Conservation (phyloP, 2,329 filamentous ascomycete species). For the Exophiala aquamarina region DNA sequence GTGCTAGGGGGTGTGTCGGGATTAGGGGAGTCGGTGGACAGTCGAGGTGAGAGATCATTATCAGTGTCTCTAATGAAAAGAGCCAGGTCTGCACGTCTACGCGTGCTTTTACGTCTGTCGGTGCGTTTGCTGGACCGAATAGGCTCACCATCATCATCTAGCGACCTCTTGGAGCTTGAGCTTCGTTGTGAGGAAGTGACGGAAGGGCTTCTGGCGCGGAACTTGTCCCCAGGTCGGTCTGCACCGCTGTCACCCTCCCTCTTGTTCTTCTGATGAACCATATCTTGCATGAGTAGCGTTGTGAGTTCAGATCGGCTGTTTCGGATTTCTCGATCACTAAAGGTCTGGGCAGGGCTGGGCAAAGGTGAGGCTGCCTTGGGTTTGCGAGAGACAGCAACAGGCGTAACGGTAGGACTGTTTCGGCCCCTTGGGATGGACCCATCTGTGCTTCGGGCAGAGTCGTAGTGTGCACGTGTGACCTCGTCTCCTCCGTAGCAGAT, state of each 20-base stretch:
- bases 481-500: slow-evolving; percentile 31
- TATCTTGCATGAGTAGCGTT: slow-evolving; percentile 27
- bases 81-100: slow-evolving; percentile 21
- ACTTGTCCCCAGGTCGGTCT: slow-evolving; percentile 22
- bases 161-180: slow-evolving; percentile 29
- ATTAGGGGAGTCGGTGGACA: slow-evolving; percentile 13
- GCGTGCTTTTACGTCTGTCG: slow-evolving; percentile 24
- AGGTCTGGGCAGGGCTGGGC: slow-evolving; percentile 12
- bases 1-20: slow-evolving; percentile 25
- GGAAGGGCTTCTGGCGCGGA: slow-evolving; percentile 27
- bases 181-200: slow-evolving; percentile 29
- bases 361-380: not conserved
- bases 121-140: slow-evolving; percentile 26
- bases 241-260: slow-evolving; percentile 24
- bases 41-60: slow-evolving; percentile 12
- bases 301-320: slow-evolving; percentile 23
- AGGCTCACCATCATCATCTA: slow-evolving; percentile 29
- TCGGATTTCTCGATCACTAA: slow-evolving; percentile 24
- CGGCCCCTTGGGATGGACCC: slow-evolving; percentile 21
- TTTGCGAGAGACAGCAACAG: slow-evolving; percentile 13
- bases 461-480: slow-evolving; percentile 29
- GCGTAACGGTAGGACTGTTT: slow-evolving; percentile 19
- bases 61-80: slow-evolving; percentile 16
- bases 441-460: slow-evolving; percentile 28
- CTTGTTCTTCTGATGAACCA: slow-evolving; percentile 24